A percentile compares a stretch with the other conserved stretches of the same genome.
Evolutionary conservation across 2,329 filamentous ascomycete genomes (phyloP).

Genomic region (Botryotinia globosa): DNA sequence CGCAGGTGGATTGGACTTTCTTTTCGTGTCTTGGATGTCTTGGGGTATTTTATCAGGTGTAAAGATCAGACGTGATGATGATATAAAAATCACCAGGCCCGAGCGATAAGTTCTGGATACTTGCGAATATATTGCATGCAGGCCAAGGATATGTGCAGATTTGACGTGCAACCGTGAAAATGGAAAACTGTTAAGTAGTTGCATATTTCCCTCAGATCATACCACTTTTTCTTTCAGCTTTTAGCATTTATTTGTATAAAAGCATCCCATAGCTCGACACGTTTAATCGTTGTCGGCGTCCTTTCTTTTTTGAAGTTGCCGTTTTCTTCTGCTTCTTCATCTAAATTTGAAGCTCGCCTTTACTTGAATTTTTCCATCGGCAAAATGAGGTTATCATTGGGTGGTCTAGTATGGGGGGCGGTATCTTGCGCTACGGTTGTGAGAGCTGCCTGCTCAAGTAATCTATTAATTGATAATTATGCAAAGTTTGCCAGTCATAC

Average conservation of each 20-base stretch:
- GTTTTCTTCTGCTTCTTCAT: neutral
- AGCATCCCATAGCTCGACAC: neutral
- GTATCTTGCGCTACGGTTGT: constrained; percentile 22
- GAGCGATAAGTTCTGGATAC: neutral
- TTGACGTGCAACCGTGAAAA: neutral
- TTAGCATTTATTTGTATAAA: neutral
- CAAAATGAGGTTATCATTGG: constrained; percentile 15
- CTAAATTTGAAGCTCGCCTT: neutral
- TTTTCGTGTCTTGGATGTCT: neutral
- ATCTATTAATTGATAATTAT: constrained; percentile 38
- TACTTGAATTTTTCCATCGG: no score
- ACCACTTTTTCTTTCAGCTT: neutral
- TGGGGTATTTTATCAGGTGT: neutral
- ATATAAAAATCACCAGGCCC: neutral
- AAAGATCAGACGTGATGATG: neutral
- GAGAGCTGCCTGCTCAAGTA: constrained; percentile 32
- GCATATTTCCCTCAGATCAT: neutral
- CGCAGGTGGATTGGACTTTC: neutral
- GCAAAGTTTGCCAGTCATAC: constrained; percentile 36
- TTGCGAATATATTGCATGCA: neutral
- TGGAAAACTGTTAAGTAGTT: neutral
- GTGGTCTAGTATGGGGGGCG: neutral
- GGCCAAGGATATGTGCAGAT: neutral
- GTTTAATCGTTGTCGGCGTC: constrained; percentile 15
- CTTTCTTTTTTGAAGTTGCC: neutral